phyloP scores from a whole-genome alignment of 1,139 yeast genomes.

The Saccharomyces hybrid region DNA sequence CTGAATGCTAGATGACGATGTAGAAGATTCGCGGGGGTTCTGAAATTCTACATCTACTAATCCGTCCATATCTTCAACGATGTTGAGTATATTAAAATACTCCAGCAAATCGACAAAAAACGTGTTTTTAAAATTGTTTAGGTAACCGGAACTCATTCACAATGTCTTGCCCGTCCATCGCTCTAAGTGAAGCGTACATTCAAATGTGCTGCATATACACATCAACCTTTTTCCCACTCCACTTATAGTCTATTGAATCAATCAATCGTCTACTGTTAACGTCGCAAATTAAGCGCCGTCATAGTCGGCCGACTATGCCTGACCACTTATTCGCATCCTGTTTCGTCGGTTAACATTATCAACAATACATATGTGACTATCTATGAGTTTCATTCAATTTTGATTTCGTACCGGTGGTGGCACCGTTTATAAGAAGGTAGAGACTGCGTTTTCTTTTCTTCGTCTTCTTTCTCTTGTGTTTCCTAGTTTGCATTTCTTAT shows the following conservation, averaged over 20 bases:
- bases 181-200: not conserved
- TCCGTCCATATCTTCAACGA: not conserved
- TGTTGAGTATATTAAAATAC: not conserved
- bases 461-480: not conserved
- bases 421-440: not conserved
- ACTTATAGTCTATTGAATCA: not conserved
- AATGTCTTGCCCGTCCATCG: not conserved
- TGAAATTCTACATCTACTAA: not conserved
- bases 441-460: not conserved
- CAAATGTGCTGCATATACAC: not conserved
- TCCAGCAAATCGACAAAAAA: conserved; percentile 5
- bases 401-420: not conserved
- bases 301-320: not conserved
- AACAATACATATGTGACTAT: not conserved
- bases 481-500: not conserved
- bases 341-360: not conserved
- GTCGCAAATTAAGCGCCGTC: not conserved
- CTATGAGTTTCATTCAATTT: not conserved
- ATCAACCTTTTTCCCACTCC: not conserved
- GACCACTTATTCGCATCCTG: not conserved
- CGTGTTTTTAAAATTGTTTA: not conserved
- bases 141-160: not conserved
- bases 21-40: not conserved
- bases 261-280: not conserved
- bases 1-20: not conserved